Evolutionary conservation across 2,329 filamentous ascomycete species (phyloP).

Genomic region (Aureobasidium musti): DNA sequence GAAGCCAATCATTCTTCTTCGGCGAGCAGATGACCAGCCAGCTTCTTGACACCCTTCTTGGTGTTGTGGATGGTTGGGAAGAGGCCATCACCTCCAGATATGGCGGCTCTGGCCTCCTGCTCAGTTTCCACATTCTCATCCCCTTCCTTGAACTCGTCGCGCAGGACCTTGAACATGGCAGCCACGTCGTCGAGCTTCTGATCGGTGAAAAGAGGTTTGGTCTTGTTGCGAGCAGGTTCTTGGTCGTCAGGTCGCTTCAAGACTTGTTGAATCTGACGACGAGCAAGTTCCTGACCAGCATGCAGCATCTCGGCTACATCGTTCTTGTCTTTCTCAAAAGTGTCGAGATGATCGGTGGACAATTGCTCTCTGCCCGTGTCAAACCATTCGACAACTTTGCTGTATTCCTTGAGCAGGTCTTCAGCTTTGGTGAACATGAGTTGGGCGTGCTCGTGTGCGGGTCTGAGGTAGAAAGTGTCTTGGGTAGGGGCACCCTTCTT

Average conservation of each 20-base stretch:
- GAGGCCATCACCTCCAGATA: not conserved
- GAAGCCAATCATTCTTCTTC: conserved; percentile 1
- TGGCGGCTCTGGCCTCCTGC: not conserved
- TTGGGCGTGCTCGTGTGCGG: conserved; percentile 11
- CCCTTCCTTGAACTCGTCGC: conserved; percentile 35
- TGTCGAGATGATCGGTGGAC: not conserved
- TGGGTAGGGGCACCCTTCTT: not conserved
- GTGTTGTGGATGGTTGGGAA: conserved; percentile 4
- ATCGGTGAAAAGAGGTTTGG: conserved; percentile 31
- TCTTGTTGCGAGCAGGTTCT: conserved; percentile 34
- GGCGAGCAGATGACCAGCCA: conserved; percentile 16
- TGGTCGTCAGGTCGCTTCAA: not conserved
- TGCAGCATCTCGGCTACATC: conserved; percentile 17
- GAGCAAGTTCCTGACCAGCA: conserved; percentile 16
- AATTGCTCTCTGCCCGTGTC: not conserved
- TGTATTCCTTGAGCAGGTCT: conserved; percentile 7
- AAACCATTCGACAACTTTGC: not conserved
- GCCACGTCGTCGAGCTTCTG: conserved; percentile 39
- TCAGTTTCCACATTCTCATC: conserved; percentile 33
- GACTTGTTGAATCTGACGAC: not conserved
- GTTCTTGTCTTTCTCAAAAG: conserved; percentile 26
- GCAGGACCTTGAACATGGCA: conserved; percentile 34
- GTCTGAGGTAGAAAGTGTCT: not conserved
- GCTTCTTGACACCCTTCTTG: conserved; percentile 28
- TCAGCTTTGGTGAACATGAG: conserved; percentile 7